Evolutionary conservation across 2,329 filamentous ascomycete genomes (phyloP).

Genomic region (Trichophyton simii): DNA sequence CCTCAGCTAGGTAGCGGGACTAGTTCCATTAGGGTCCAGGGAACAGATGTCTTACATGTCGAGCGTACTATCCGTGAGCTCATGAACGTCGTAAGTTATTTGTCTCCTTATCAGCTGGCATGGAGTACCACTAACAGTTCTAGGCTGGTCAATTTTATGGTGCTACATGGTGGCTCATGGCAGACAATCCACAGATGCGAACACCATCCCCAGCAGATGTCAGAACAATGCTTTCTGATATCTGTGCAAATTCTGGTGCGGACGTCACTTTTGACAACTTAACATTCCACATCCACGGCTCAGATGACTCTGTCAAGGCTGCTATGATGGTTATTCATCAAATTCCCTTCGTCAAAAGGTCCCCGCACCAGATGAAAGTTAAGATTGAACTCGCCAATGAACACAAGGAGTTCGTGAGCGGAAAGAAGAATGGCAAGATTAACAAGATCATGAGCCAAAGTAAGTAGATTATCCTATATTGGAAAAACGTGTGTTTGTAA

Average conservation of each 20-base stretch:
- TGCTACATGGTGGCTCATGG: conserved; percentile 83
- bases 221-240: conserved; percentile 82
- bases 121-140: neutral
- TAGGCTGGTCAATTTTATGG: conserved; percentile 95
- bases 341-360: conserved; percentile 74
- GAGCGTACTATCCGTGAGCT: conserved; percentile 91
- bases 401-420: conserved; percentile 98
- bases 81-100: conserved; percentile 66
- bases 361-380: conserved; percentile 85
- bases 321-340: conserved; percentile 91
- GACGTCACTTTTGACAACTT: conserved; percentile 91
- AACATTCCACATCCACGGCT: conserved; percentile 86
- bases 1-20: conserved; percentile 77
- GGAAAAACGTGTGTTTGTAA: neutral
- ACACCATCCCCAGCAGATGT: conserved; percentile 56
- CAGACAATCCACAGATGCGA: conserved; percentile 43
- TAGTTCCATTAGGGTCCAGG: conserved; percentile 77
- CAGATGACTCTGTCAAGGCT: conserved; percentile 89
- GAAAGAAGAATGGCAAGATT: conserved; percentile 99
- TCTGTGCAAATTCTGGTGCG: conserved; percentile 90
- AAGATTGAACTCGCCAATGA: conserved; percentile 98
- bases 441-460: conserved; percentile 99
- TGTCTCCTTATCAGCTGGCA: neutral
- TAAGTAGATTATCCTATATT: conserved; percentile 25
- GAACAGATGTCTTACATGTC: conserved; percentile 82